Evolutionary conservation across 169 alveolate genomes (phyloP), one percentile per base, ranked within the genome.

Genomic region (Fabrea salina): DNA sequence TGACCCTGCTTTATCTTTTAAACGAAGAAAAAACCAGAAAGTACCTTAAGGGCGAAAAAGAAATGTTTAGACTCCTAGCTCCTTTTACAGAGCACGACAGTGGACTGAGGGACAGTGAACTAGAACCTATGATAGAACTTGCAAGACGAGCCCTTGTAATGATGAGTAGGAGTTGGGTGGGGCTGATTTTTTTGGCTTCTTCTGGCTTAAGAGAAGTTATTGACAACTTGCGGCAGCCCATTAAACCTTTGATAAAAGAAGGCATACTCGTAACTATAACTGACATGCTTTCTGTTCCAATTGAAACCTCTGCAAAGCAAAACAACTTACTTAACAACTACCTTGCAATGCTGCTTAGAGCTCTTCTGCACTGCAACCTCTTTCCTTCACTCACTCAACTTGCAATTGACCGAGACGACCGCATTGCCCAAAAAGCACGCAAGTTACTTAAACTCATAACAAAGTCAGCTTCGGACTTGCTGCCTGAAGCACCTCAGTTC

Each of bases 101-200:
- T 19, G 78, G 78, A 13, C 66, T 68, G 16, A 37, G 41, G 25
- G 78, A 68, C 40, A 40, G 44, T 22, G 64, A 68, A 19, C 61
- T 68, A 11, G 57, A 68, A 47, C 39, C 78, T 16, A 19, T 8
- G 41, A 68, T 68, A 11, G 25, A 68, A 27, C 67, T 68, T 7
- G 64, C 78, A 8, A 68, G 78, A 30, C 40, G 30, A 33, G 59
- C 41, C 16, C 25, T 68, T 16, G 78, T 68, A 41, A 13, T 16
- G 19, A 16, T 68, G 64, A 13, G 41, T 43, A 68, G 66, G 33
- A 8, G 41, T 22, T 68, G 78, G 78, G 66, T 33, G 11, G 78
- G 78, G 35, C 67, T 68, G 27, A 68, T 68, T n/a, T 68, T n/a
- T 68, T 43, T 68, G 32, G 78, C 66, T n/a, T 68, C 78, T 6